phyloP scores from a whole-genome alignment of 1,284 basidiomycete genomes.

The Exsudoporus floridanus region DNA sequence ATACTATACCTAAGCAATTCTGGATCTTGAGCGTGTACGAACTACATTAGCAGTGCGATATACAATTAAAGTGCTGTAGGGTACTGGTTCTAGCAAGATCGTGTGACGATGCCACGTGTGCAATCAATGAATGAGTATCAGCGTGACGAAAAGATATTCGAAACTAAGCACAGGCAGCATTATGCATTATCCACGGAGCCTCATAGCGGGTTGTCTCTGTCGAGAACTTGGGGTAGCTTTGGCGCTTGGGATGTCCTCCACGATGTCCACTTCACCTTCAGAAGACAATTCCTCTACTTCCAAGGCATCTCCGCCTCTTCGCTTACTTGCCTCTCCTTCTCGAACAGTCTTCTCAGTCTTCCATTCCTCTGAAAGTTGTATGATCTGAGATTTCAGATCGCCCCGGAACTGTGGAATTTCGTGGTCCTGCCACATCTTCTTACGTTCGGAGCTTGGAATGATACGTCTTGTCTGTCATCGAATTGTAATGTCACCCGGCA shows the following conservation, averaged over 20 bases:
- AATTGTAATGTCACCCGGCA: constrained; percentile 1
- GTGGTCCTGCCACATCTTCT: constrained; percentile 49
- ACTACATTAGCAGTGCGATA: constrained; percentile 18
- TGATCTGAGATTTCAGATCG: constrained; percentile 35
- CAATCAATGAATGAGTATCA: constrained; percentile 4
- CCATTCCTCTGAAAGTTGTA: constrained; percentile 45
- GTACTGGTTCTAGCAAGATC: constrained; percentile 15
- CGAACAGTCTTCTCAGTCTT: constrained; percentile 37
- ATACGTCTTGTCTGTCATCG: constrained; percentile 34
- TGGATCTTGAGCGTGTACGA: neutral
- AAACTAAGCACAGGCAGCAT: constrained; percentile 1
- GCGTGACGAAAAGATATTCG: neutral
- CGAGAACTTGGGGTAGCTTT: constrained; percentile 11
- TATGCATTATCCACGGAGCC: constrained; percentile 30
- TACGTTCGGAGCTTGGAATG: constrained; percentile 37
- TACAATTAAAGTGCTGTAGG: constrained; percentile 19
- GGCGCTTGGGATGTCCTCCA: constrained; percentile 28
- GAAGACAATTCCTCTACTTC: constrained; percentile 40
- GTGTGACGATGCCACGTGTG: neutral
- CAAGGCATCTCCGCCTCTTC: constrained; percentile 12
- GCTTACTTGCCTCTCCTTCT: constrained; percentile 32
- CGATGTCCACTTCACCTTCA: constrained; percentile 49
- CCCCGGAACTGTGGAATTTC: constrained; percentile 38
- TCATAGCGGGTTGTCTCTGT: constrained; percentile 17
- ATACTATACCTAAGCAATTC: neutral